These are phyloP conservation scores for Phoenix dactylifera DNA, from an alignment of 176 grass and related monocot genomes.

Conservation along the genomic window DNA sequence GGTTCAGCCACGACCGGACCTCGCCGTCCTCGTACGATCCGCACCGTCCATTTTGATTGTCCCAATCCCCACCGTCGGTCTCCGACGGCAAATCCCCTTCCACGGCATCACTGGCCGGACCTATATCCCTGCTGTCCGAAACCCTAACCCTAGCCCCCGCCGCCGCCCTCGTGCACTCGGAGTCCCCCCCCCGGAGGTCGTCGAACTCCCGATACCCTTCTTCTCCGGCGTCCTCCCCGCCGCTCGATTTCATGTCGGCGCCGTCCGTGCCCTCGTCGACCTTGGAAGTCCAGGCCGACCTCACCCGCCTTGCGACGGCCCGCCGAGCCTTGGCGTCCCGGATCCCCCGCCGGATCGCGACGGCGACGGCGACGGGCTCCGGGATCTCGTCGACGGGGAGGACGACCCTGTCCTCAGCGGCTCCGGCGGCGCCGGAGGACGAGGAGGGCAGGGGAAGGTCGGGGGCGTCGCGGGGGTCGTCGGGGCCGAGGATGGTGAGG, in stretches of 20 bases:
- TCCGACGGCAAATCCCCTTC: slow-evolving; percentile 6
- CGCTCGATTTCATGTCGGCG: slow-evolving; percentile 5
- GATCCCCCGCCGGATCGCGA: not conserved
- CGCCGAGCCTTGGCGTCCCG: too few species aligned
- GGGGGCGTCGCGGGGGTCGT: too few species aligned
- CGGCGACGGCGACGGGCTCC: slow-evolving; percentile 5
- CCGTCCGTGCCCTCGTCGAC: not conserved
- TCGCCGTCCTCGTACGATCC: not conserved
- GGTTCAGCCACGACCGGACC: slow-evolving; percentile 34
- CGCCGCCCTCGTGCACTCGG: not conserved
- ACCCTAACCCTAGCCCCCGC: slow-evolving; percentile 13
- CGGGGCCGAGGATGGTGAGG: too few species aligned
- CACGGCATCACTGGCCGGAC: not conserved
- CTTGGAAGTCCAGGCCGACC: too few species aligned
- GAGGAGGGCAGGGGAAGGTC: not conserved
- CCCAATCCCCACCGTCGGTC: slow-evolving; percentile 15
- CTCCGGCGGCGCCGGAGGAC: not conserved
- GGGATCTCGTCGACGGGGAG: slow-evolving; percentile 24
- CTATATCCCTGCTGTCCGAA: not conserved
- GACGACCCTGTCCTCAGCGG: slow-evolving; percentile 6
- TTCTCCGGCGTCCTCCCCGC: slow-evolving; percentile 1
- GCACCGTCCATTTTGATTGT: slow-evolving; percentile 3
- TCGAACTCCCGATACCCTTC: not conserved
- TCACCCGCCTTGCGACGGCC: too few species aligned
- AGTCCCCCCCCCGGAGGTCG: not conserved